Evolutionary conservation across 176 grass and related monocot species (phyloP).

Genomic region (Phyllostachys edulis): DNA sequence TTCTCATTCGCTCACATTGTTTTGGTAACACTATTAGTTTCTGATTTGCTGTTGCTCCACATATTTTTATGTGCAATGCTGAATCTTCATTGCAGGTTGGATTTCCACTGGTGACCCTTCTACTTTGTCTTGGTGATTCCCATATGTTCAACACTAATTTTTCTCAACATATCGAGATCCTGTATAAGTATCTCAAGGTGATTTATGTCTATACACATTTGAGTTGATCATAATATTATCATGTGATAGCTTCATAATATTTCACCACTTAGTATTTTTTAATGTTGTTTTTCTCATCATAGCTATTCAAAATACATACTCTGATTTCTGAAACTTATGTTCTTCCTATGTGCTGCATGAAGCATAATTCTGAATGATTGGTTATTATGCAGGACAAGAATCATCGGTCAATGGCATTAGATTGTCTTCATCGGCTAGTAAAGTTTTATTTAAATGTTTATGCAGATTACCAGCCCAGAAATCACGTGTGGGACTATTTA

Average conservation of each 20-base stretch:
- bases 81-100: constrained; percentile 64
- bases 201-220: constrained; percentile 27
- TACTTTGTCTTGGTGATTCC: constrained; percentile 92
- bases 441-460: constrained; percentile 99
- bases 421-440: constrained; percentile 93
- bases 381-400: constrained; percentile 83
- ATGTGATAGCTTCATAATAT: constrained; percentile 14
- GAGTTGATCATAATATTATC: background rate
- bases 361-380: constrained; percentile 24
- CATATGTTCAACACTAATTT: constrained; percentile 75
- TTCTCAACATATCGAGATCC: constrained; percentile 70
- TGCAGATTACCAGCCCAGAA: constrained; percentile 69
- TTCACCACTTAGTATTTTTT: constrained; percentile 14
- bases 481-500: constrained; percentile 90
- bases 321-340: constrained; percentile 22
- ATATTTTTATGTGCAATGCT: constrained; percentile 12
- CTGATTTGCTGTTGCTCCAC: background rate
- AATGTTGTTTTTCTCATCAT: background rate
- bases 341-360: constrained; percentile 30
- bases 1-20: background rate
- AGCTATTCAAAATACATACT: background rate
- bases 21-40: background rate
- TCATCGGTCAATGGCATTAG: constrained; percentile 96
- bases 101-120: constrained; percentile 87
- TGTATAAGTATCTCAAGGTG: constrained; percentile 98